A percentile compares a stretch with the other conserved stretches of the same genome.
Conservation (phyloP, 2,329 filamentous ascomycete genomes). For the Cucurbitaria berberidis region DNA sequence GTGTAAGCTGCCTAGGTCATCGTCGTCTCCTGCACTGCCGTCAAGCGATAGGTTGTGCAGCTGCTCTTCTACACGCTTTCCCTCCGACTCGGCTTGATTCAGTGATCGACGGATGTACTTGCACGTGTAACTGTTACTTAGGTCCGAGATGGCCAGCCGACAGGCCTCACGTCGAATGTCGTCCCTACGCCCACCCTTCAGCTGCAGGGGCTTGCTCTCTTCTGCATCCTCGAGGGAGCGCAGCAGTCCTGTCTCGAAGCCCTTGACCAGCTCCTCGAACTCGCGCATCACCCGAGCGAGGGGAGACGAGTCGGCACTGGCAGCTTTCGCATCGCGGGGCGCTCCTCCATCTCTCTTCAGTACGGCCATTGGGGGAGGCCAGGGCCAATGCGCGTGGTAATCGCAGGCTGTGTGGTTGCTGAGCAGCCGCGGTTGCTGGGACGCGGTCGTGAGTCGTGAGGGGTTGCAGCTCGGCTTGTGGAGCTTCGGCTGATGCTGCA, state of each 20-base stretch:
- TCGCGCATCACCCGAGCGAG: slow-evolving; percentile 43
- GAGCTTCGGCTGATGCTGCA: slow-evolving; percentile 13
- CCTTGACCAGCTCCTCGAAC: slow-evolving; percentile 39
- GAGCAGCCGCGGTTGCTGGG: slow-evolving; percentile 6
- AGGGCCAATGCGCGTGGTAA: slow-evolving; percentile 8
- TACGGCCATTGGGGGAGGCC: slow-evolving; percentile 34
- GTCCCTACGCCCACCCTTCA: slow-evolving; percentile 14
- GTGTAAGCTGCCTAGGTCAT: slow-evolving; percentile 33
- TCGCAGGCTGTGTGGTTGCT: slow-evolving; percentile 4
- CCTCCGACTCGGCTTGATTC: slow-evolving; percentile 35
- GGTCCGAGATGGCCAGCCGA: slow-evolving; percentile 41
- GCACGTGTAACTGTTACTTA: slow-evolving; percentile 40
- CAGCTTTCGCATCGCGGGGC: slow-evolving; percentile 24
- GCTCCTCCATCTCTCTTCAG: slow-evolving; percentile 31
- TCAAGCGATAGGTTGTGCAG: slow-evolving; percentile 25
- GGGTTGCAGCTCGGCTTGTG: slow-evolving; percentile 11
- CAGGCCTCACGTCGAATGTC: slow-evolving; percentile 37
- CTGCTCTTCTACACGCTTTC: slow-evolving; percentile 40
- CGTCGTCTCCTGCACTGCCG: slow-evolving; percentile 4
- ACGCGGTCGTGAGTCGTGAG: slow-evolving; percentile 3
- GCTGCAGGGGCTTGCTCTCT: slow-evolving; percentile 1
- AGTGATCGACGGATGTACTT: slow-evolving; percentile 42
- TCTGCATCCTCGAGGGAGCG: slow-evolving; percentile 31
- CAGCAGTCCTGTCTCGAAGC: slow-evolving; percentile 38
- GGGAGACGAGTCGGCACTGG: slow-evolving; percentile 15